These are phyloP conservation scores for Blastobotrys americana DNA, from an alignment of 805 yeast genomes.

Conservation along the genomic window DNA sequence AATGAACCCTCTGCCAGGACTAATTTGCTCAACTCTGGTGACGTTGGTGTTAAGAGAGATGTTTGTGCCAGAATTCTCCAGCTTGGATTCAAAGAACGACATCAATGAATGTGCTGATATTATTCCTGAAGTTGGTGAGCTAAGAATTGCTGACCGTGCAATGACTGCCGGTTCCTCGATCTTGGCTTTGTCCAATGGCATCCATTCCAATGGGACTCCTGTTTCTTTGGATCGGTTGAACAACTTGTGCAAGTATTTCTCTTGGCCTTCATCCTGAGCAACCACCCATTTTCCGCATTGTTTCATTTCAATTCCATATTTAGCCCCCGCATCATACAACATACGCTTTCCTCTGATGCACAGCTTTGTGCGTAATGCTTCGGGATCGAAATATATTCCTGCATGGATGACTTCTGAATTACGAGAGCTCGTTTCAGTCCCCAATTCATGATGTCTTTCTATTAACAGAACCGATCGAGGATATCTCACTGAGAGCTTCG, in stretches of 20 bases:
- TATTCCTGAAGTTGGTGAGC: constrained; percentile 81
- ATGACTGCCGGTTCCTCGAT: constrained; percentile 56
- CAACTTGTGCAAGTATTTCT: constrained; percentile 49
- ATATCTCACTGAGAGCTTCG: constrained; percentile 48
- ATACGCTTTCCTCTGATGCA: constrained; percentile 70
- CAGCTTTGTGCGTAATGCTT: constrained; percentile 56
- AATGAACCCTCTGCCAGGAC: constrained; percentile 20
- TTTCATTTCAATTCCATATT: constrained; percentile 48
- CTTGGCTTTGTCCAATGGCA: constrained; percentile 41
- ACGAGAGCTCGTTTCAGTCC: constrained; percentile 79
- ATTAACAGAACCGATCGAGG: constrained; percentile 52
- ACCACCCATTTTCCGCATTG: constrained; percentile 77
- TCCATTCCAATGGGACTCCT: constrained; percentile 53
- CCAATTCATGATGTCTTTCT: constrained; percentile 60
- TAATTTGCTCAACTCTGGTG: constrained; percentile 27
- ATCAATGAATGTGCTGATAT: constrained; percentile 72
- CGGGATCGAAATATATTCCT: constrained; percentile 72
- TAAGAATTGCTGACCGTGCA: constrained; percentile 55
- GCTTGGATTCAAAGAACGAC: constrained; percentile 46
- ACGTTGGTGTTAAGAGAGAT: constrained; percentile 58
- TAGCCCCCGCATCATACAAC: constrained; percentile 44
- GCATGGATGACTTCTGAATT: constrained; percentile 94
- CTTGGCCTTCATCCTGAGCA: constrained; percentile 65
- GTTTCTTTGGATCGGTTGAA: constrained; percentile 42
- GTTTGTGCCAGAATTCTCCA: constrained; percentile 57